Evolutionary conservation across 2,329 filamentous ascomycete genomes (phyloP).

Genomic region (Verticillium klebahnii): DNA sequence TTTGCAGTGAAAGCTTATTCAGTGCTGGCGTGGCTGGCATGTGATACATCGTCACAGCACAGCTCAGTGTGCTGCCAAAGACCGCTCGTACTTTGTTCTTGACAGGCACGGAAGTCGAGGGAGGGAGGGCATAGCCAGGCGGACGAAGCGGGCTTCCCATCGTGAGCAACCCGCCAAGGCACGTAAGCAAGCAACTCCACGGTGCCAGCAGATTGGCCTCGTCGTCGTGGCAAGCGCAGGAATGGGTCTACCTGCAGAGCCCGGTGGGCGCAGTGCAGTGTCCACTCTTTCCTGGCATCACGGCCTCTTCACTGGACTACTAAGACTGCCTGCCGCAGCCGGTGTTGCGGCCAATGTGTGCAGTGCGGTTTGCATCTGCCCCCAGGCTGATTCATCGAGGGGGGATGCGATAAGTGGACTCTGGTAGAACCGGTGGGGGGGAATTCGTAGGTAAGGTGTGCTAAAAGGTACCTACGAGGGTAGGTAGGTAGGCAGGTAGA

Average conservation of each 20-base stretch:
- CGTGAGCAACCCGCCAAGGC: no score
- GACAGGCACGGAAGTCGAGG: no score
- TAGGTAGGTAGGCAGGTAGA: not conserved
- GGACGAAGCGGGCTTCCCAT: no score
- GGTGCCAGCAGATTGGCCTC: constrained; percentile 1
- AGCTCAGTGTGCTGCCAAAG: no score
- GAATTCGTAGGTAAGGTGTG: not conserved
- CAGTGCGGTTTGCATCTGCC: not conserved
- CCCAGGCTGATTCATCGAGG: not conserved
- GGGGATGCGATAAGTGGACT: not conserved
- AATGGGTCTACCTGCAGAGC: not conserved
- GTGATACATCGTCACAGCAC: no score
- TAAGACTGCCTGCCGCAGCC: not conserved
- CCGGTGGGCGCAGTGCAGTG: not conserved
- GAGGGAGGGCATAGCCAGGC: no score
- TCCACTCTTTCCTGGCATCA: not conserved
- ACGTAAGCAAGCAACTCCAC: no score
- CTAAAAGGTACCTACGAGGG: no score
- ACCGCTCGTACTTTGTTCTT: no score
- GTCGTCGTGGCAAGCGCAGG: not conserved
- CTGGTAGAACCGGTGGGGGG: not conserved
- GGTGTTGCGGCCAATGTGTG: not conserved
- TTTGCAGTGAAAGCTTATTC: not conserved
- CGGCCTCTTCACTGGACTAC: not conserved
- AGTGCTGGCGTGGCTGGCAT: no score